phyloP scores from a whole-genome alignment of 129 eudicot genomes.

The Flaveria brownii region DNA sequence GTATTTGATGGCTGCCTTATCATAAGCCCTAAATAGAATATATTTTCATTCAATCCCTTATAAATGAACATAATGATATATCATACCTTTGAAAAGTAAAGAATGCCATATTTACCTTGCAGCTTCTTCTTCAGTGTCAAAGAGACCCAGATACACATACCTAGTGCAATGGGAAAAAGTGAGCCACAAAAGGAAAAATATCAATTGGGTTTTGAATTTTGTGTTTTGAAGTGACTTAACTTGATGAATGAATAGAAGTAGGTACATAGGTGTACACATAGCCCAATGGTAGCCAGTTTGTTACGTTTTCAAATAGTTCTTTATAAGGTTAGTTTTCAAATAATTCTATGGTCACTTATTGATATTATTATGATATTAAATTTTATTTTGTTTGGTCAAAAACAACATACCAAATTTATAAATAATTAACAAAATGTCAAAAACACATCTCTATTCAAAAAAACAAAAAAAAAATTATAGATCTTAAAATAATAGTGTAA shows the following conservation, averaged over 20 bases:
- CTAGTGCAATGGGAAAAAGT: slow-evolving; percentile 37
- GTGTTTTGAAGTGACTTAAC: slow-evolving; percentile 41
- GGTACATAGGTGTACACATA: slow-evolving; percentile 32
- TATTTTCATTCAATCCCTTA: neutral
- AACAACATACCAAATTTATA: neutral
- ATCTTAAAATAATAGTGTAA: neutral
- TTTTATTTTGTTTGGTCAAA: neutral
- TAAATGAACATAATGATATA: slow-evolving; percentile 18
- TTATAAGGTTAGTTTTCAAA: slow-evolving; percentile 40
- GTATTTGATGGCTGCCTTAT: slow-evolving; percentile 84
- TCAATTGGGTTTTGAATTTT: slow-evolving; percentile 29
- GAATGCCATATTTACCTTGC: slow-evolving; percentile 64
- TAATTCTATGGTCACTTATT: slow-evolving; percentile 22
- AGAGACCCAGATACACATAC: slow-evolving; percentile 96
- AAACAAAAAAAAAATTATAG: neutral
- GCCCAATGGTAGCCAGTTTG: slow-evolving; percentile 40
- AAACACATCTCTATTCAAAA: neutral
- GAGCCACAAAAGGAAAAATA: slow-evolving; percentile 30
- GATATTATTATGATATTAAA: neutral
- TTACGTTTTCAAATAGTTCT: too few relatives aligned
- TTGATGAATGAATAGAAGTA: slow-evolving; percentile 41
- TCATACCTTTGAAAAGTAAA: slow-evolving; percentile 30
- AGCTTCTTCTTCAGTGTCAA: slow-evolving; percentile 97
- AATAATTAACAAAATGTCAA: neutral
- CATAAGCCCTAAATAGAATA: slow-evolving; percentile 67